Percentiles rank a stretch among this genome's conserved stretches.
Evolutionary conservation across 441 rosid species (phyloP).

Genomic region (Adansonia madagascariensis): DNA sequence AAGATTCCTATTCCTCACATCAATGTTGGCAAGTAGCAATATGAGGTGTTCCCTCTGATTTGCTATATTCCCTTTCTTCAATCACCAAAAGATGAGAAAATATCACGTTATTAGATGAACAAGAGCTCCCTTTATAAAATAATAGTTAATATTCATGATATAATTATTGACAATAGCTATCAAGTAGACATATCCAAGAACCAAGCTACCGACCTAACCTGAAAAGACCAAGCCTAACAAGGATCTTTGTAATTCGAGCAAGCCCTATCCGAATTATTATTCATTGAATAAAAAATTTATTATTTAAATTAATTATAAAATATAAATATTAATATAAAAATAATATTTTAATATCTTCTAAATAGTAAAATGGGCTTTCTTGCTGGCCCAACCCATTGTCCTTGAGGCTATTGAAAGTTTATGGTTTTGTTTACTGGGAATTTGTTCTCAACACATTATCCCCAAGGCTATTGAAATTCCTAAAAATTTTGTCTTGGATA

Average conservation of each 20-base stretch:
- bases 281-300: not conserved
- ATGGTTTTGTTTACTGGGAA: not conserved
- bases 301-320: too few relatives aligned
- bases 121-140: slow-evolving; percentile 7
- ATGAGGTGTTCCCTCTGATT: slow-evolving; percentile 98
- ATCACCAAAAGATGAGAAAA: slow-evolving; percentile 28
- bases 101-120: slow-evolving; percentile 10
- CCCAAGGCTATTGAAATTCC: not conserved
- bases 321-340: not conserved
- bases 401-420: not conserved
- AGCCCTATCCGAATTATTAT: not conserved
- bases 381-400: not conserved
- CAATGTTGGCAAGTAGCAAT: slow-evolving; percentile 87
- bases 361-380: not conserved
- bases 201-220: not conserved
- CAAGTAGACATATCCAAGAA: not conserved
- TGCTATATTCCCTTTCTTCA: slow-evolving; percentile 96
- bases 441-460: not conserved
- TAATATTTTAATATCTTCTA: slow-evolving; percentile 5
- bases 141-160: not conserved
- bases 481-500: not conserved
- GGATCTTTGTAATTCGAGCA: slow-evolving; percentile 4
- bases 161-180: not conserved
- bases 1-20: slow-evolving; percentile 52
- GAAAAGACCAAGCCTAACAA: not conserved